Percentiles rank a stretch among this genome's conserved stretches.
These are phyloP conservation scores for Boletus bicolor DNA, from an alignment of 768 basidiomycete species.

Conservation along the genomic window DNA sequence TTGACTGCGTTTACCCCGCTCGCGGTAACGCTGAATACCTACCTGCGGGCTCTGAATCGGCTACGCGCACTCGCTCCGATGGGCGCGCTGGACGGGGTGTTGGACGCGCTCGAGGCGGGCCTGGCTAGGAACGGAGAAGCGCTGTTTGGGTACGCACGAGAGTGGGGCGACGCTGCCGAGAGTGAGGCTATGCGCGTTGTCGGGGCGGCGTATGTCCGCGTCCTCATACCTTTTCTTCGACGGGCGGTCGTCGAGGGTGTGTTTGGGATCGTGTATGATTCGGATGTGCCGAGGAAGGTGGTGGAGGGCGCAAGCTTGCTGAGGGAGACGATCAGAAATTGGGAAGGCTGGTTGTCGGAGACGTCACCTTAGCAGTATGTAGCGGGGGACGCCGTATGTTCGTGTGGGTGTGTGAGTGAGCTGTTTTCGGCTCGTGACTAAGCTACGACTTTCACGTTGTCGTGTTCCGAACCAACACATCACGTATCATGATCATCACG, in stretches of 20 bases:
- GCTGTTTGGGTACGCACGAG: constrained; percentile 46
- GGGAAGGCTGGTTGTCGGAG: constrained; percentile 32
- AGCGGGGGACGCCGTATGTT: background rate
- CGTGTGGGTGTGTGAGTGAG: background rate
- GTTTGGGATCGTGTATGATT: constrained; percentile 44
- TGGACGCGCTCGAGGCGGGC: constrained; percentile 47
- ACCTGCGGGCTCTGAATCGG: constrained; percentile 72
- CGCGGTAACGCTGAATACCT: constrained; percentile 67
- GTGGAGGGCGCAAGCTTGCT: constrained; percentile 1
- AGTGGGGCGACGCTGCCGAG: constrained; percentile 35
- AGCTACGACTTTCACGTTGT: background rate
- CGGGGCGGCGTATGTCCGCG: constrained; percentile 55
- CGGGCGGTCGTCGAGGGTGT: constrained; percentile 74
- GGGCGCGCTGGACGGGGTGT: constrained; percentile 49
- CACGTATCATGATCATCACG: background rate
- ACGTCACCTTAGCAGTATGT: background rate
- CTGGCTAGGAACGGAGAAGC: constrained; percentile 45
- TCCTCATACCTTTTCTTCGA: constrained; percentile 68
- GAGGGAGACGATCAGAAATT: constrained; percentile 13
- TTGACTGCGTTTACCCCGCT: constrained; percentile 74
- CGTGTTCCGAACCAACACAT: no score
- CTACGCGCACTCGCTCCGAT: constrained; percentile 78
- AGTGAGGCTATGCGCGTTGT: constrained; percentile 43
- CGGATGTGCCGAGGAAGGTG: background rate
- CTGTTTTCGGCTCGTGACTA: background rate